Evolutionary conservation across 176 grass and related monocot genomes (phyloP).

Genomic region (Pontederia paniculata): DNA sequence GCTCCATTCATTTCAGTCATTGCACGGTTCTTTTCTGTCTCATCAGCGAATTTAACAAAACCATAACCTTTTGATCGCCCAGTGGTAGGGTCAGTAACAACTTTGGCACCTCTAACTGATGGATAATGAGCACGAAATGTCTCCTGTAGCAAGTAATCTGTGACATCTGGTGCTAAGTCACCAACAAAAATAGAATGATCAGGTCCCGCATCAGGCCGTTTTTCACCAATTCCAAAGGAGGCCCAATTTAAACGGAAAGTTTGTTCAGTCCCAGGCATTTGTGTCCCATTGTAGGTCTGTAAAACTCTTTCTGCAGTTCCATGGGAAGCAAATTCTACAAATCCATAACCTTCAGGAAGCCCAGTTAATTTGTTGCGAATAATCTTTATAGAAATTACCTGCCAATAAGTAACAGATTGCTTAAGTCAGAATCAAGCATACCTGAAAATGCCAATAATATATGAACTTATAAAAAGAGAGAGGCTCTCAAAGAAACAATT

Average conservation of each 20-base stretch:
- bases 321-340: slow-evolving; percentile 94
- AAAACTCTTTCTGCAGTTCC: slow-evolving; percentile 82
- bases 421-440: too few relatives aligned
- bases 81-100: slow-evolving; percentile 94
- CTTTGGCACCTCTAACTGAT: slow-evolving; percentile 94
- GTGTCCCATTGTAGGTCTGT: slow-evolving; percentile 72
- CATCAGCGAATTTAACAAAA: slow-evolving; percentile 97
- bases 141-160: slow-evolving; percentile 94
- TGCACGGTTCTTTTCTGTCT: slow-evolving; percentile 92
- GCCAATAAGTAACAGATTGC: not conserved
- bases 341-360: slow-evolving; percentile 93
- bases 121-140: slow-evolving; percentile 76
- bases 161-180: slow-evolving; percentile 98
- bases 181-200: slow-evolving; percentile 96
- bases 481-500: too few relatives aligned
- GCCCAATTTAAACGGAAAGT: slow-evolving; percentile 98
- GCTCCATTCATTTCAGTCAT: slow-evolving; percentile 98
- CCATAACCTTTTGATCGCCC: slow-evolving; percentile 98
- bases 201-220: slow-evolving; percentile 49
- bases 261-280: slow-evolving; percentile 95
- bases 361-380: slow-evolving; percentile 90
- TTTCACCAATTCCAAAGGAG: slow-evolving; percentile 92
- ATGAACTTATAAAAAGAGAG: too few relatives aligned
- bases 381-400: slow-evolving; percentile 84
- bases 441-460: too few relatives aligned